Base-by-base conservation (phyloP, 129 eudicot genomes). In the Escallonia rubra region DNA sequence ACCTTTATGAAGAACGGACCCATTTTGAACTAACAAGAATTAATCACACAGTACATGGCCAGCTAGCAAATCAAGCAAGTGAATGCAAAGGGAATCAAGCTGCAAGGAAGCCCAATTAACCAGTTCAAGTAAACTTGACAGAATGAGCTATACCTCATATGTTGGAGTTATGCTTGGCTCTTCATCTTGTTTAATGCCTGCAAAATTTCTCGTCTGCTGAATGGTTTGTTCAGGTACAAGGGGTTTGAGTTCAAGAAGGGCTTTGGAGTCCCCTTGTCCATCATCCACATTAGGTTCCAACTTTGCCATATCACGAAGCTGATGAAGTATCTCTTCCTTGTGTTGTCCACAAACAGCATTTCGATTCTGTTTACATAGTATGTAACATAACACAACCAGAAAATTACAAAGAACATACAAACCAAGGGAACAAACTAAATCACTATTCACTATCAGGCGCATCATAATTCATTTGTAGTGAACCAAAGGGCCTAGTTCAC, bases 291-390 rank as follows among this genome's bases (percentile, higher is more conserved):
- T 74, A 4, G 89, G 87, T 40, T 91, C 96, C 45, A 65, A 68
- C 71, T 88, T 91, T 4, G 95, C 90, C 75, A 91, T 67, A 63
- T 81, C 86, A 7, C 89, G 87, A 72, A 91, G 91, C 73, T 91
- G 98, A 70, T 54, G 43, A 69, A 91, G 79, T 63, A 91, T 76
- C 46, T 91, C 98, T 9, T 83, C 86, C 78, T 86, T 88, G 74
- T 86, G 82, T 62, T 80, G 64, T 59, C 98, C 98, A 61, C 91
- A 80, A 50, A 80, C 73, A 38, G 88, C 87, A 78, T 91, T 88
- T 44, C 96, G 85, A 59, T 91, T 86, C 98, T 91, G 83, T 23
- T 23, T 23, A 23, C 2, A 47, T 47, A 47, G 7, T 47, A 47
- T 6, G 7, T 2, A 47, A 8, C 7, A 6, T 47, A 47, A 8